These are phyloP conservation scores for Lactarius trivialis DNA, from an alignment of 768 basidiomycete genomes.

Conservation along the genomic window DNA sequence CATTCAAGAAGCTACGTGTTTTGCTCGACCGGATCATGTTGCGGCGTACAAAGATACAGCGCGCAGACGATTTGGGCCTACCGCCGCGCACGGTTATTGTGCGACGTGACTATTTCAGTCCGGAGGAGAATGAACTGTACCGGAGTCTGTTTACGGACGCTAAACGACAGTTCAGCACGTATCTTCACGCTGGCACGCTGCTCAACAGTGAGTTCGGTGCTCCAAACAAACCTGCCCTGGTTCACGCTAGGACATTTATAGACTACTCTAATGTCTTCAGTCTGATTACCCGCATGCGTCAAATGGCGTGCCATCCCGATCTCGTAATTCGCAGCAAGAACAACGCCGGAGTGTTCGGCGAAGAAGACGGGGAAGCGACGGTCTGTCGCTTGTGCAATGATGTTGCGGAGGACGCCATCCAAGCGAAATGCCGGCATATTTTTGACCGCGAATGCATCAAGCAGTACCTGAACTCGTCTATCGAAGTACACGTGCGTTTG, in stretches of 20 bases:
- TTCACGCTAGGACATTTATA: slow-evolving; percentile 26
- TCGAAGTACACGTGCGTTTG: slow-evolving; percentile 50
- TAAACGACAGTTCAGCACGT: slow-evolving; percentile 87
- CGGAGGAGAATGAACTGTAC: slow-evolving; percentile 95
- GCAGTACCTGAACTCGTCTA: slow-evolving; percentile 76
- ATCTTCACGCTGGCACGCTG: slow-evolving; percentile 82
- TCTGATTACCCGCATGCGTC: slow-evolving; percentile 91
- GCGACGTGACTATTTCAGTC: slow-evolving; percentile 86
- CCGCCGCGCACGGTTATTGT: slow-evolving; percentile 90
- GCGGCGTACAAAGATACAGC: slow-evolving; percentile 84
- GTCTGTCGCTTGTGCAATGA: slow-evolving; percentile 96
- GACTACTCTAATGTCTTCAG: slow-evolving; percentile 90
- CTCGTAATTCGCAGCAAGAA: slow-evolving; percentile 85
- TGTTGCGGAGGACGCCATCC: slow-evolving; percentile 93
- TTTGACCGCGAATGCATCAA: slow-evolving; percentile 96
- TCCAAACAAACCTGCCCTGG: not conserved
- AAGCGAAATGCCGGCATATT: slow-evolving; percentile 87
- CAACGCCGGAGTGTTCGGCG: slow-evolving; percentile 55
- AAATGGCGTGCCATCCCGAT: slow-evolving; percentile 94
- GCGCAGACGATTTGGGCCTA: slow-evolving; percentile 91
- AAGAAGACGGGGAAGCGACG: slow-evolving; percentile 64
- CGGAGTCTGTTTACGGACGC: slow-evolving; percentile 88
- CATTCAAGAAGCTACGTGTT: slow-evolving; percentile 89
- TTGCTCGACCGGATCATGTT: slow-evolving; percentile 95
- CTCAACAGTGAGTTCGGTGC: slow-evolving; percentile 67